Evolutionary conservation across 1,284 basidiomycete genomes (phyloP).

Genomic region (Kwoniella shivajii): DNA sequence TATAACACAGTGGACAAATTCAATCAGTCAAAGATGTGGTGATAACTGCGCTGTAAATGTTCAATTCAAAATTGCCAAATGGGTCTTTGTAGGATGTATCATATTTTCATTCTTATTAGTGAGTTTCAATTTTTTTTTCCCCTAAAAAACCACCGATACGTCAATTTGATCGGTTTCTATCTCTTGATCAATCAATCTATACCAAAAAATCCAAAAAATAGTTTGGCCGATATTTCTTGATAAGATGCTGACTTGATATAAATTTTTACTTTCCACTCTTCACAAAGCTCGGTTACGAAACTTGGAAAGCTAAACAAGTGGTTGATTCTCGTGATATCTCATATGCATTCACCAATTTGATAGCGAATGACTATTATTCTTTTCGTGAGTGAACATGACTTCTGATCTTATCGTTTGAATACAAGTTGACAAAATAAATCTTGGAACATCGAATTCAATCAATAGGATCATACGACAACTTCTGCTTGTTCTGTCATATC

Average conservation of each 20-base stretch:
- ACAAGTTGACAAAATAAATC: not conserved
- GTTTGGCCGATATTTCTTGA: too few species aligned
- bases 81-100: slow-evolving; percentile 97
- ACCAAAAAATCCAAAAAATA: too few species aligned
- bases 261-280: not conserved
- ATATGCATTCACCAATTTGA: slow-evolving; percentile 94
- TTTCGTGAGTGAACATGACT: slow-evolving; percentile 65
- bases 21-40: slow-evolving; percentile 80
- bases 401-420: not conserved
- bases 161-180: too few species aligned
- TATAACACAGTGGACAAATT: slow-evolving; percentile 71
- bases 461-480: slow-evolving; percentile 89
- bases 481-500: slow-evolving; percentile 97
- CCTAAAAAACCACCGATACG: too few species aligned
- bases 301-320: slow-evolving; percentile 88
- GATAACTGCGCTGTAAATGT: slow-evolving; percentile 73
- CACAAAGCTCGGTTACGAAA: slow-evolving; percentile 76
- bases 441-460: not conserved
- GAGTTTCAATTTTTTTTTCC: too few species aligned
- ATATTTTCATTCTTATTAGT: slow-evolving; percentile 94
- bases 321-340: slow-evolving; percentile 93
- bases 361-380: slow-evolving; percentile 94
- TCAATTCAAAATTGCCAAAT: slow-evolving; percentile 85
- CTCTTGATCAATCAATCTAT: too few species aligned
- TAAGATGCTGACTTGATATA: too few species aligned